phyloP scores from a whole-genome alignment of 768 basidiomycete genomes.

The Mrakia gelida region DNA sequence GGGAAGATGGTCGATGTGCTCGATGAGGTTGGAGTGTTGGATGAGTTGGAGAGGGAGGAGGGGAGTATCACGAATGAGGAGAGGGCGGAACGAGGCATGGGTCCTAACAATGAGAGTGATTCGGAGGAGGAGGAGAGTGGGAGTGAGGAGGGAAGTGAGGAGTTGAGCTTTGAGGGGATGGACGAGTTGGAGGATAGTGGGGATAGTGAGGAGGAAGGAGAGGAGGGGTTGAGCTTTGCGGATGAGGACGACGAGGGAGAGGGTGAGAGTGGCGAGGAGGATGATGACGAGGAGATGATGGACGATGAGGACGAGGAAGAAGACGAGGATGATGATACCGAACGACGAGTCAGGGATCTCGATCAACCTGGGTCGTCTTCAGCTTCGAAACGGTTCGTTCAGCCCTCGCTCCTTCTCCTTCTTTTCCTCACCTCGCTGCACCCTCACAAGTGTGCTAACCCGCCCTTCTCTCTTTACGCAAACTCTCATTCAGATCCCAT shows the following conservation, averaged over 20 bases:
- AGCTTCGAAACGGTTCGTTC: constrained; percentile 13
- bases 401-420: background rate
- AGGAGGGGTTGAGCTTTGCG: constrained; percentile 12
- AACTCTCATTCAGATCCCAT: constrained; percentile 37
- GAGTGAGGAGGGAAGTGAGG: constrained; percentile 43
- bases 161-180: constrained; percentile 35
- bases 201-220: constrained; percentile 34
- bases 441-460: background rate
- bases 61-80: constrained; percentile 37
- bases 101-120: constrained; percentile 43
- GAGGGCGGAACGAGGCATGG: constrained; percentile 36
- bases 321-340: constrained; percentile 44
- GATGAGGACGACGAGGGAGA: constrained; percentile 35
- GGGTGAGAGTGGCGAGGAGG: constrained; percentile 36
- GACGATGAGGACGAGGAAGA: constrained; percentile 40
- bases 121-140: constrained; percentile 26
- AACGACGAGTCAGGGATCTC: constrained; percentile 36
- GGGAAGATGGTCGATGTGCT: constrained; percentile 62
- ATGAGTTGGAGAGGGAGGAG: constrained; percentile 51
- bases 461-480: background rate
- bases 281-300: constrained; percentile 39
- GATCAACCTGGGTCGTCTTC: constrained; percentile 36
- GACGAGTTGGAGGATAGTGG: constrained; percentile 30
- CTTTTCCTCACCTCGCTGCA: background rate
- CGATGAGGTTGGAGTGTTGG: constrained; percentile 28